phyloP scores from a whole-genome alignment of 1,139 yeast genomes.

The Suhomyces coccinellae region DNA sequence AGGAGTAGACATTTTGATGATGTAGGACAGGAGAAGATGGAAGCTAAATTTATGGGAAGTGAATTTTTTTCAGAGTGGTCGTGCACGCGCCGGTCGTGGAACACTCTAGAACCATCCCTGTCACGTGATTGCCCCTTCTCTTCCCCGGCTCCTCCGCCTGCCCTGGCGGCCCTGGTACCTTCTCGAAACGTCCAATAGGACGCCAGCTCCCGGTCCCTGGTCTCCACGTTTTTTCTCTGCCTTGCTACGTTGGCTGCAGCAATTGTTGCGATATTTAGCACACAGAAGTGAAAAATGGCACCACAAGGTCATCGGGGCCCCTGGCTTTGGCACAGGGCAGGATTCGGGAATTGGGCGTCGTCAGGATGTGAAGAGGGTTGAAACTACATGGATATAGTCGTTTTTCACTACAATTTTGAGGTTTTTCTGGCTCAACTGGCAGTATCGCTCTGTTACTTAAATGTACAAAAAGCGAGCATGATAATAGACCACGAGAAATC shows the following conservation, averaged over 20 bases:
- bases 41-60: conserved; percentile 4
- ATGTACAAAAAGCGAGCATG: too few relatives aligned
- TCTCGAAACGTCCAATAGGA: background rate
- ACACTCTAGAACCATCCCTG: conserved; percentile 13
- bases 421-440: too few relatives aligned
- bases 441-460: too few relatives aligned
- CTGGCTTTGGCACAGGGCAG: background rate
- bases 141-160: background rate
- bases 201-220: background rate
- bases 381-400: too few relatives aligned
- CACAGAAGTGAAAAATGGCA: background rate
- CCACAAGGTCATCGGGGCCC: background rate
- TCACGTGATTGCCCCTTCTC: background rate
- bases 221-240: background rate
- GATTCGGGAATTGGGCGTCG: background rate
- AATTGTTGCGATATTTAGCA: background rate
- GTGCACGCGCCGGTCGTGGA: conserved; percentile 9
- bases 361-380: too few relatives aligned
- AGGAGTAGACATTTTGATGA: conserved; percentile 60
- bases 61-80: conserved; percentile 13
- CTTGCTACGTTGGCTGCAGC: background rate
- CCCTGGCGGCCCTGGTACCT: background rate
- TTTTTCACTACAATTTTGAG: too few relatives aligned
- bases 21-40: background rate
- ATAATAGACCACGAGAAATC: too few relatives aligned